Evolutionary conservation across 2,329 filamentous ascomycete species (phyloP).

Genomic region (Remersonia thermophila): DNA sequence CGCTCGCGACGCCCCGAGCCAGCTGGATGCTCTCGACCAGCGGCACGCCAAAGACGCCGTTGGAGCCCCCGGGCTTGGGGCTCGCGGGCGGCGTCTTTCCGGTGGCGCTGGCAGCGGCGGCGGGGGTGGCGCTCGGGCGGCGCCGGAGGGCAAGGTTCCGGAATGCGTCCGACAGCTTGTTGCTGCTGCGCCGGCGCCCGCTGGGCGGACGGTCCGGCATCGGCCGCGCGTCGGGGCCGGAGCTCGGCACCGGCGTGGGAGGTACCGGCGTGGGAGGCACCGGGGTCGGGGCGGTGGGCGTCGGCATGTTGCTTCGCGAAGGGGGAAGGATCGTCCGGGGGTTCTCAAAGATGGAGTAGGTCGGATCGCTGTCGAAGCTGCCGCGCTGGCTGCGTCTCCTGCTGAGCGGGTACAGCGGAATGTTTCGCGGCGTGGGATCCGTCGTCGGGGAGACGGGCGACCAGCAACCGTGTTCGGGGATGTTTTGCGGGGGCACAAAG

Average conservation of each 20-base stretch:
- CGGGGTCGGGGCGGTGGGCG: neutral
- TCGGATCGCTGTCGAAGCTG: conserved; percentile 6
- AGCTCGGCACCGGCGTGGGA: too few species aligned
- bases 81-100: too few species aligned
- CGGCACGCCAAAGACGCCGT: conserved; percentile 3
- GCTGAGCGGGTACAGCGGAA: neutral
- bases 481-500: neutral
- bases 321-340: conserved; percentile 8
- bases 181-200: conserved; percentile 9
- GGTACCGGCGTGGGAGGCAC: too few species aligned
- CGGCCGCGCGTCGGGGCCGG: too few species aligned
- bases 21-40: conserved; percentile 21
- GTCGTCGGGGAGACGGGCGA: conserved; percentile 5
- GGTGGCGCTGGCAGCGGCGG: neutral
- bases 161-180: conserved; percentile 8
- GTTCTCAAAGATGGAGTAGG: conserved; percentile 10
- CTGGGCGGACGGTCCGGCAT: neutral
- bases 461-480: neutral
- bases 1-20: conserved; percentile 27
- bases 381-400: conserved; percentile 4
- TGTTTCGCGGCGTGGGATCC: conserved; percentile 1
- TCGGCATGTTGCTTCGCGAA: conserved; percentile 1
- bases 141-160: conserved; percentile 2
- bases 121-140: neutral
- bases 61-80: neutral